phyloP scores from a whole-genome alignment of 164 flowering plant genomes.

The Piper betle region DNA sequence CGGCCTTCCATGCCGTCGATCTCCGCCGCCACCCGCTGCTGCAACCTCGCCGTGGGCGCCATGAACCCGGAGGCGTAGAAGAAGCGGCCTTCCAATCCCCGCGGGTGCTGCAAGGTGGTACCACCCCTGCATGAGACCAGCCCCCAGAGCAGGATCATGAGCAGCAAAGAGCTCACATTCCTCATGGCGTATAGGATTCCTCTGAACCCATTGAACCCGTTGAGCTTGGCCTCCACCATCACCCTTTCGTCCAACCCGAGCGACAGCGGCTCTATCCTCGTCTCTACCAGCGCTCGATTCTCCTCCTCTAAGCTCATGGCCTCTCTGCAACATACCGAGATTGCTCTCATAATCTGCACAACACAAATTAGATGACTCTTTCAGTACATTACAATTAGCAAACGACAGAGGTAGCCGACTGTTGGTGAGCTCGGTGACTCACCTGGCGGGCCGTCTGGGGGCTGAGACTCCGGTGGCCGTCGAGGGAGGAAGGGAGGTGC shows the following conservation, averaged over 20 bases:
- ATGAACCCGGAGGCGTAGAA: constrained; percentile 61
- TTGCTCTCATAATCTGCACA: constrained; percentile 54
- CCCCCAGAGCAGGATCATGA: constrained; percentile 65
- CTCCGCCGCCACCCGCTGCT: constrained; percentile 61
- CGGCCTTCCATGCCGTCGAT: constrained; percentile 35
- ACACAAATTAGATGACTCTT: background rate
- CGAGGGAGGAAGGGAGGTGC: constrained; percentile 38
- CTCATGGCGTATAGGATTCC: constrained; percentile 84
- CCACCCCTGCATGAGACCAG: constrained; percentile 64
- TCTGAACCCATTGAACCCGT: constrained; percentile 76
- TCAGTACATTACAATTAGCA: background rate
- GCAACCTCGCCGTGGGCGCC: constrained; percentile 58
- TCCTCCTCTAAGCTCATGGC: constrained; percentile 76
- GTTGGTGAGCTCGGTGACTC: background rate
- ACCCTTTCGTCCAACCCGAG: constrained; percentile 38
- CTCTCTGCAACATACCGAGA: constrained; percentile 59
- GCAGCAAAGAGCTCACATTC: constrained; percentile 62
- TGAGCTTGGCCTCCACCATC: constrained; percentile 51
- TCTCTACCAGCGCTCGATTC: constrained; percentile 63
- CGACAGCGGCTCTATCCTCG: constrained; percentile 46
- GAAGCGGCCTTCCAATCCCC: constrained; percentile 44
- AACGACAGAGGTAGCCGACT: background rate
- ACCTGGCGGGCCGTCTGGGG: background rate
- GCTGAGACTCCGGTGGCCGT: background rate
- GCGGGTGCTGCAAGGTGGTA: constrained; percentile 17